Evolutionary conservation across 176 grass and related monocot species (phyloP).

Genomic region (Juncus inflexus): DNA sequence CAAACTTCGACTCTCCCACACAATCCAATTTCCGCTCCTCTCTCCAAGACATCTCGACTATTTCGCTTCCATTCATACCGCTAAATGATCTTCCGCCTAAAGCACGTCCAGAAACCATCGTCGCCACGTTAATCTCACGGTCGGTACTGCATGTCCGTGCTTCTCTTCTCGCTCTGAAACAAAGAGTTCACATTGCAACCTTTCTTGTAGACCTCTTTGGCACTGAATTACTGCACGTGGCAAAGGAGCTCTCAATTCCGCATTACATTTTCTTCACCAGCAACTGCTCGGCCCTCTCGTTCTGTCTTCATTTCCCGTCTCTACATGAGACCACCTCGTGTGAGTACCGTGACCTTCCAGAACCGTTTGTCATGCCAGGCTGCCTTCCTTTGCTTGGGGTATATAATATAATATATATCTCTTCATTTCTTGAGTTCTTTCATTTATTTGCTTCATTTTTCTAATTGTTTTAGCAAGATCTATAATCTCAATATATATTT

Average conservation of each 20-base stretch:
- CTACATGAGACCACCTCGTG: slow-evolving; percentile 34
- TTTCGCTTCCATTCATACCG: slow-evolving; percentile 38
- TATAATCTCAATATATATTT: too few species aligned
- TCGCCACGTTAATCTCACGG: slow-evolving; percentile 22
- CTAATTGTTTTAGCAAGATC: too few species aligned
- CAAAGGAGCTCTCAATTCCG: slow-evolving; percentile 39
- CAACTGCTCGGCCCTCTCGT: slow-evolving; percentile 22
- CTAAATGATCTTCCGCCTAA: slow-evolving; percentile 43
- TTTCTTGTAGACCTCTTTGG: slow-evolving; percentile 44
- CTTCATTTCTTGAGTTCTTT: too few species aligned
- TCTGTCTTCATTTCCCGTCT: slow-evolving; percentile 23
- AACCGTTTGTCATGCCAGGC: slow-evolving; percentile 40
- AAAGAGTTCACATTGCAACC: slow-evolving; percentile 9
- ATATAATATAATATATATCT: too few species aligned
- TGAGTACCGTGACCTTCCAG: slow-evolving; percentile 48
- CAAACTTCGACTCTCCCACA: slow-evolving; percentile 35
- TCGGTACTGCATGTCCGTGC: slow-evolving; percentile 18
- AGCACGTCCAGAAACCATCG: slow-evolving; percentile 18
- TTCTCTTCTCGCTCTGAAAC: slow-evolving; percentile 27
- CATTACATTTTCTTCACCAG: slow-evolving; percentile 42
- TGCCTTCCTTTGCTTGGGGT: slow-evolving; percentile 48
- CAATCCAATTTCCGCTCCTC: slow-evolving; percentile 26
- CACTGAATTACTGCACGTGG: slow-evolving; percentile 22
- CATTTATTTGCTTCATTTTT: too few species aligned
- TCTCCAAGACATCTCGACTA: slow-evolving; percentile 29